Conservation (phyloP, 2,329 filamentous ascomycete species). For the Claviceps africana region DNA sequence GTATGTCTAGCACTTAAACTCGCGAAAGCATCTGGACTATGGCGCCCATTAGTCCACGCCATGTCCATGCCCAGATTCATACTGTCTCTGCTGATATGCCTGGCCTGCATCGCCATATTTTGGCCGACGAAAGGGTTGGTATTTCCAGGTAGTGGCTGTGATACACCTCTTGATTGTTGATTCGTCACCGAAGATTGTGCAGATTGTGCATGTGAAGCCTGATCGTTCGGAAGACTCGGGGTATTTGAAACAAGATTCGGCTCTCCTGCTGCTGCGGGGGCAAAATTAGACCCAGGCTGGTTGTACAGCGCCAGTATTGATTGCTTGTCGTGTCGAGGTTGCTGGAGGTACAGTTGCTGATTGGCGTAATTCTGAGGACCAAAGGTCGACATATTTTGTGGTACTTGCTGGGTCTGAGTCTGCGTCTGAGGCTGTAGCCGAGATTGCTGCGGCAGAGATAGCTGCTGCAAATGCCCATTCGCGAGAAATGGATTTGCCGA, state of each 20-base stretch:
- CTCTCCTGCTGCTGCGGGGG: constrained; percentile 19
- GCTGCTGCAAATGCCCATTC: constrained; percentile 14
- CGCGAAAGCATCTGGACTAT: constrained; percentile 69
- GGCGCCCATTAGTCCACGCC: constrained; percentile 54
- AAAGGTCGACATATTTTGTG: constrained; percentile 10
- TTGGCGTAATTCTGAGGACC: constrained; percentile 13
- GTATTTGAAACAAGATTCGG: constrained; percentile 15
- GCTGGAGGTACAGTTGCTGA: constrained; percentile 24
- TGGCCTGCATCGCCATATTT: constrained; percentile 11
- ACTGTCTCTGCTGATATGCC: constrained; percentile 50
- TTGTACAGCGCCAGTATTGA: constrained; percentile 66
- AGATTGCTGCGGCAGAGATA: constrained; percentile 8
- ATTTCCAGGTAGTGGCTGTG: constrained; percentile 25
- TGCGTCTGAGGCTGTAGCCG: constrained; percentile 12
- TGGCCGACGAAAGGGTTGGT: constrained; percentile 45
- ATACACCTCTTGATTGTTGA: constrained; percentile 16
- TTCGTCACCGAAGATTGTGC: constrained; percentile 15
- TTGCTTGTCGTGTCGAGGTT: constrained; percentile 49
- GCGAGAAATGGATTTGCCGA: constrained; percentile 25
- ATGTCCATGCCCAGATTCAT: constrained; percentile 51
- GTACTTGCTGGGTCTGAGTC: constrained; percentile 11
- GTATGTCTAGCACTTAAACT: constrained; percentile 52
- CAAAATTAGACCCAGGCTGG: constrained; percentile 38
- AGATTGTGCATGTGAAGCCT: constrained; percentile 12
- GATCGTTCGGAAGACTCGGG: constrained; percentile 17